Conservation (phyloP, 2,329 filamentous ascomycete genomes). For the Epichloe festucae region DNA sequence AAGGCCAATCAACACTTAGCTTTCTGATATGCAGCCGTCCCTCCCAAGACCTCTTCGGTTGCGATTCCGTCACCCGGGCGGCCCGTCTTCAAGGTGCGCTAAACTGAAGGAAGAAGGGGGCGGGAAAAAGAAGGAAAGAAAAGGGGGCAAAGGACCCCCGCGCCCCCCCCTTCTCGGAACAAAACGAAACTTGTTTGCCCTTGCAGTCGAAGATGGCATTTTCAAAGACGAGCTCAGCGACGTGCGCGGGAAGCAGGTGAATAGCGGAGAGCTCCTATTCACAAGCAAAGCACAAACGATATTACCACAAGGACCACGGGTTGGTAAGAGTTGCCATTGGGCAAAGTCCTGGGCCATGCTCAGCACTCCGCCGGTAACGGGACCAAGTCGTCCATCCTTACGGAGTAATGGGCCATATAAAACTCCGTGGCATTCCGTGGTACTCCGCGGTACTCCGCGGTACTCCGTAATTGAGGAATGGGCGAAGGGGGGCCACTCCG, state of each 20-base stretch:
- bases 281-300: too few relatives aligned
- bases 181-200: neutral
- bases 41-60: constrained; percentile 1
- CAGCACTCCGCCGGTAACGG: neutral
- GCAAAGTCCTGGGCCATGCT: neutral
- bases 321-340: constrained; percentile 6
- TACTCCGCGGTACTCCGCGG: too few relatives aligned
- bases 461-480: neutral
- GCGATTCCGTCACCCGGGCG: constrained; percentile 4
- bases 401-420: too few relatives aligned
- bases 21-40: constrained; percentile 4
- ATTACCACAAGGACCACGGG: neutral
- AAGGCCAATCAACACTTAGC: neutral
- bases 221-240: neutral
- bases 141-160: too few relatives aligned
- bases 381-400: too few relatives aligned
- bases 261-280: constrained; percentile 1
- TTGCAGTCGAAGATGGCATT: neutral
- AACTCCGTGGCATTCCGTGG: too few relatives aligned
- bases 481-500: neutral
- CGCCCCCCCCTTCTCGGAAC: too few relatives aligned
- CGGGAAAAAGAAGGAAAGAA: too few relatives aligned
- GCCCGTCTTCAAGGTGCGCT: constrained; percentile 4
- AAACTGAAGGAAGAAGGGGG: too few relatives aligned
- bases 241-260: neutral